Conservation (phyloP, 257 asterid species). For the Salvia splendens region DNA sequence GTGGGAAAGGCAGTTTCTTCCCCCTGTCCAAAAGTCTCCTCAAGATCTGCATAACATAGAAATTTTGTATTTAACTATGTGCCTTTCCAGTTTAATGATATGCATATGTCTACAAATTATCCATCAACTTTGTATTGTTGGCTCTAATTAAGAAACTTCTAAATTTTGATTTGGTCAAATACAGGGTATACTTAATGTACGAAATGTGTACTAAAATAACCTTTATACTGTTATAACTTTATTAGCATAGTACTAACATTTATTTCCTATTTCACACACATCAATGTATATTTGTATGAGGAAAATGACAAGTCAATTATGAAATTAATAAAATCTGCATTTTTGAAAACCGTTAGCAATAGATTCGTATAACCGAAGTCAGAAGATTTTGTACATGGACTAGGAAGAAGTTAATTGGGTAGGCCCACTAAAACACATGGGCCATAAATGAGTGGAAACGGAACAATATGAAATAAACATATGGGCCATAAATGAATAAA, state of each 20-base stretch:
- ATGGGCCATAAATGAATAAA: too few species aligned
- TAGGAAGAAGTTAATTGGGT: not conserved
- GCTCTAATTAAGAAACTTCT: too few species aligned
- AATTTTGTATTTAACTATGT: too few species aligned
- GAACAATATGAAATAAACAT: too few species aligned
- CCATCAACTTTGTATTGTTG: too few species aligned
- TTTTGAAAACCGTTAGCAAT: not conserved
- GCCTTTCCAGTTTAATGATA: too few species aligned
- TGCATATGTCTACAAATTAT: too few species aligned
- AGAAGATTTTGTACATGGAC: not conserved
- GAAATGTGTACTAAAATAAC: too few species aligned
- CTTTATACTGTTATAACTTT: not conserved
- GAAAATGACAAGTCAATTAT: not conserved
- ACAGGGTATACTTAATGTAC: too few species aligned
- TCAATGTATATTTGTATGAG: not conserved
- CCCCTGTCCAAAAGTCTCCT: constrained; percentile 53
- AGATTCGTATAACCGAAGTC: not conserved
- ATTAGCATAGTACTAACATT: not conserved
- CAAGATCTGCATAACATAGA: constrained; percentile 38
- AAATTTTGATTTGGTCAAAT: too few species aligned
- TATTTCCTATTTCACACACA: not conserved
- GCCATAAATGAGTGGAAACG: constrained; percentile 2
- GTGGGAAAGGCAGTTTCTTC: constrained; percentile 58
- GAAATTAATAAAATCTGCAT: not conserved
- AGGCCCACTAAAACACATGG: constrained; percentile 32